Evolutionary conservation across 345 rosid genomes (phyloP).

Genomic region (Citrus inodora): DNA sequence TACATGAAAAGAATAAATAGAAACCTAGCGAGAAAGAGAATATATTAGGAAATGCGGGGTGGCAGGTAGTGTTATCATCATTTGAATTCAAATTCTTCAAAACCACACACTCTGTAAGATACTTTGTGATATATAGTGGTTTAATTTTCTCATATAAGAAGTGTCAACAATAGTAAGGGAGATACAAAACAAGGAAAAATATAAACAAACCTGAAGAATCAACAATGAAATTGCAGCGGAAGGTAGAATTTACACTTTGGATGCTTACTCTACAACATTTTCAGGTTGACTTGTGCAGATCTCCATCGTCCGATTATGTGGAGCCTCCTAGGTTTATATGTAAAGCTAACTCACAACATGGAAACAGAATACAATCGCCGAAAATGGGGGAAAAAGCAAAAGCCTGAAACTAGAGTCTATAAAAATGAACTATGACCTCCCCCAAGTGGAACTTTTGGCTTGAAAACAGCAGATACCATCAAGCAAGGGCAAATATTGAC

Average conservation of each 20-base stretch:
- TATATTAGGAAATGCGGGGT: background rate
- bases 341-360: background rate
- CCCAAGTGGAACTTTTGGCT: conserved; percentile 81
- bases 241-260: background rate
- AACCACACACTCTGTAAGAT: background rate
- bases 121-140: background rate
- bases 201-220: background rate
- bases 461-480: conserved; percentile 47
- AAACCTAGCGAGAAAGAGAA: too few relatives aligned
- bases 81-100: background rate
- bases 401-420: conserved; percentile 15
- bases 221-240: background rate
- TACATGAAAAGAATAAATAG: background rate
- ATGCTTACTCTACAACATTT: background rate
- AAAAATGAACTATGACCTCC: conserved; percentile 74
- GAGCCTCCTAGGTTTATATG: background rate
- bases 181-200: background rate
- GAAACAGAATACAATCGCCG: conserved; percentile 4
- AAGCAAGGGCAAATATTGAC: conserved; percentile 66
- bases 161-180: background rate
- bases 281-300: background rate
- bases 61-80: background rate
- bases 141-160: background rate
- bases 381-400: conserved; percentile 3
- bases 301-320: background rate